Conservation (phyloP, 2,329 filamentous ascomycete genomes). For the Dothideomycetidae sp. region DNA sequence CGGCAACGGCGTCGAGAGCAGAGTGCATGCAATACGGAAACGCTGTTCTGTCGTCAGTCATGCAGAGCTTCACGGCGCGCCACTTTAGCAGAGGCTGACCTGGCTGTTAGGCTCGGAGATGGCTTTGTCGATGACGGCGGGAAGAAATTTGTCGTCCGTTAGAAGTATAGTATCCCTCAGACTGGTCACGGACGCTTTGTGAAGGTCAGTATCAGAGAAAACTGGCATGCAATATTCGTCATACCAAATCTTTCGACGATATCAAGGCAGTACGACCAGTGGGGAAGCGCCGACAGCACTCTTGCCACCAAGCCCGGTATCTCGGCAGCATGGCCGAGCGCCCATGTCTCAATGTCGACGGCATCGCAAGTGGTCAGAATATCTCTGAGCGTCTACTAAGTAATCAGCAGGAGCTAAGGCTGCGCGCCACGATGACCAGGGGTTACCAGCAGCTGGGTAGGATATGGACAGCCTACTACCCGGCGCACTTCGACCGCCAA, state of each 20-base stretch:
- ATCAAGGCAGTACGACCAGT: constrained; percentile 36
- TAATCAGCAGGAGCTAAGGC: no score
- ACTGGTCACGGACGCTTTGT: constrained; percentile 11
- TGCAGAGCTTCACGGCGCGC: no score
- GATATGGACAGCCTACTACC: constrained; percentile 21
- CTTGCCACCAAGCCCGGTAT: constrained; percentile 31
- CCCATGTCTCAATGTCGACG: constrained; percentile 31
- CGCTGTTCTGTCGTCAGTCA: no score
- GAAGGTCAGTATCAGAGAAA: neutral
- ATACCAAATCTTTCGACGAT: constrained; percentile 38
- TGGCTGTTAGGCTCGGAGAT: no score
- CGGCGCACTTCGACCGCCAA: constrained; percentile 24
- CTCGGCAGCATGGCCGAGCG: constrained; percentile 35
- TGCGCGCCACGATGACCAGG: no score
- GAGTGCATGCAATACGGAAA: constrained; percentile 16
- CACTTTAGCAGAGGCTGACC: no score
- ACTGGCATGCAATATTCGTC: constrained; percentile 1
- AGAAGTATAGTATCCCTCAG: constrained; percentile 21
- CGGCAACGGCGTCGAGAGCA: constrained; percentile 21
- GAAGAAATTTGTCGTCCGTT: constrained; percentile 20
- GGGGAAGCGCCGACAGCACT: constrained; percentile 36
- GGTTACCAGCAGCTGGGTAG: constrained; percentile 21
- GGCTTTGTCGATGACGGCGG: constrained; percentile 17
- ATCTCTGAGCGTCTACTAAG: constrained; percentile 26
- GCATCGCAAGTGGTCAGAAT: constrained; percentile 22